Evolutionary conservation across 495 filamentous ascomycete species (phyloP), one percentile per base, ranked within the genome.

Genomic region (Aspergillus sparsus): DNA sequence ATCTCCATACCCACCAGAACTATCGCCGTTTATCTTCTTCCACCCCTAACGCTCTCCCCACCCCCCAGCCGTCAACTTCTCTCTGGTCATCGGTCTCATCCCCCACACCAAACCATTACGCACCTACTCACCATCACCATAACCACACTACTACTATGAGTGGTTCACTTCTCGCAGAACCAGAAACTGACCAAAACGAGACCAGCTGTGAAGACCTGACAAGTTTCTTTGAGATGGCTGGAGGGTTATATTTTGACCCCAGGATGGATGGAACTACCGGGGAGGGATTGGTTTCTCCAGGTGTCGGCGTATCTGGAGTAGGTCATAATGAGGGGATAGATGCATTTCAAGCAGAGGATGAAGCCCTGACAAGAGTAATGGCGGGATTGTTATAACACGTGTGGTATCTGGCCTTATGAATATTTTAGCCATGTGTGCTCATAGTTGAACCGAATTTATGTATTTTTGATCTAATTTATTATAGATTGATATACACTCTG

Each of bases 151-250:
- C 3, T 27, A 27, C 1, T 3, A 27, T 27, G 1, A 27, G 21
- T 27, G 21, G 21, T 27, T 3, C 21, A 27, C 21, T 27, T 27
- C 21, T 27, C 21, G 21, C 21, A 27, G 21, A 27, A 3, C 21
- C 21, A 27, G 21, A 27, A 3, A 27, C 21, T 27, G 21, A 27
- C 21, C 21, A 27, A 27, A 27, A 68, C 35, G 46, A 70, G 0
- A 72, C 71, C 52, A 65, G 59, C 32, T 79, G 74, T 41, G 68
- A 74, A 36, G 75, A 77, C 44, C 55, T 79, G 36, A 79, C 75
- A 15, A 76, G 69, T 53, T 79, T 79, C 62, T 79, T 79, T 59
- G 76, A 77, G 55, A 72, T 75, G 52, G 75, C 76, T 0, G 76
- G 76, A 3, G 74, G 68, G 4, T 60, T 77, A 8, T 77, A 77